Percentiles rank a stretch among this genome's conserved stretches.
These are phyloP conservation scores for Physcomitrium patens DNA, from an alignment of 225 moss, liverwort and hornwort genomes.

Conservation along the genomic window DNA sequence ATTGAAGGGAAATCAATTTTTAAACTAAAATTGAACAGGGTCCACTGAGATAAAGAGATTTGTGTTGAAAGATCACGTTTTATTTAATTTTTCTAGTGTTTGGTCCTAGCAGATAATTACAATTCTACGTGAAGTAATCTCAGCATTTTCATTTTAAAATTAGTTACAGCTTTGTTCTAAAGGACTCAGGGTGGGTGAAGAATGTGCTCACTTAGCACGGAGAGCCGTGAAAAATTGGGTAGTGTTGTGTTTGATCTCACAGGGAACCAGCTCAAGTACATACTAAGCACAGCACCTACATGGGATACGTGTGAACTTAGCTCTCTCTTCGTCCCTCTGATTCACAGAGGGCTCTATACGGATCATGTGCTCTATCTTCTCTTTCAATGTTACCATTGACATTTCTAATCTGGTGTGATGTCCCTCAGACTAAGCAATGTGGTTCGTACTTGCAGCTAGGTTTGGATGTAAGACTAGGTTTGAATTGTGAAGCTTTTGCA, in stretches of 20 bases:
- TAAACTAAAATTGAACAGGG: neutral
- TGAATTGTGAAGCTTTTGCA: slow-evolving; percentile 15
- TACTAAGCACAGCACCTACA: slow-evolving; percentile 74
- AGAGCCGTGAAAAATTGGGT: slow-evolving; percentile 48
- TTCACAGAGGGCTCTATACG: slow-evolving; percentile 4
- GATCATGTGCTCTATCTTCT: slow-evolving; percentile 18
- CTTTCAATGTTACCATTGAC: neutral
- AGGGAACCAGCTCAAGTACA: slow-evolving; percentile 62
- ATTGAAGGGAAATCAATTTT: too few relatives aligned
- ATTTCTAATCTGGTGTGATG: slow-evolving; percentile 8
- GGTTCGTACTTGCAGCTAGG: neutral
- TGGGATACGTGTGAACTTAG: slow-evolving; percentile 55
- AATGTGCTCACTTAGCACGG: slow-evolving; percentile 44
- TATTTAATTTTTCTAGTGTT: slow-evolving; percentile 11
- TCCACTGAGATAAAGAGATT: slow-evolving; percentile 4
- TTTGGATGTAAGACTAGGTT: slow-evolving; percentile 14
- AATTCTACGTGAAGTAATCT: slow-evolving; percentile 68
- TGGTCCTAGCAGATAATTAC: slow-evolving; percentile 75
- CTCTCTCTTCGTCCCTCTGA: neutral
- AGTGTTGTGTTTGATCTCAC: slow-evolving; percentile 50
- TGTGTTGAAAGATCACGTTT: slow-evolving; percentile 10
- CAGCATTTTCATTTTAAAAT: slow-evolving; percentile 54
- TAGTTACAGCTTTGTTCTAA: slow-evolving; percentile 49
- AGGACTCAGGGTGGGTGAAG: slow-evolving; percentile 64
- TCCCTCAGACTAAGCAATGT: slow-evolving; percentile 8